Conservation (phyloP, 805 yeast genomes). For the Candida maris region DNA sequence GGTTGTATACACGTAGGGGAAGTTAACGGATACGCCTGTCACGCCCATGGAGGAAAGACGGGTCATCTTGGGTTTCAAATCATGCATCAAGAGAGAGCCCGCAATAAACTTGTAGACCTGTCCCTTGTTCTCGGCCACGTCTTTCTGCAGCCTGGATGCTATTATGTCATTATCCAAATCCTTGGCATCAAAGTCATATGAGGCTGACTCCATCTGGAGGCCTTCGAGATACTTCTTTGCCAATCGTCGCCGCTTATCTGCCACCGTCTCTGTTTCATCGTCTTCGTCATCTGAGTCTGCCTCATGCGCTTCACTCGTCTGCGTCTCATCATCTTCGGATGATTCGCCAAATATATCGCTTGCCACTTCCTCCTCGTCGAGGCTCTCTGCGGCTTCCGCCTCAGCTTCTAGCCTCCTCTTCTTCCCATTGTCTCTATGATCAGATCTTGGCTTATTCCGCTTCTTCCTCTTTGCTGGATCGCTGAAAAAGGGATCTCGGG, state of each 20-base stretch:
- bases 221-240: slow-evolving; percentile 90
- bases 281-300: slow-evolving; percentile 51
- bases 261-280: slow-evolving; percentile 71
- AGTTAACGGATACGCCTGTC: slow-evolving; percentile 52
- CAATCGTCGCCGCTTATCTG: slow-evolving; percentile 89
- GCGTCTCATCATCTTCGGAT: slow-evolving; percentile 18
- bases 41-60: slow-evolving; percentile 61
- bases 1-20: slow-evolving; percentile 68
- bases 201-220: slow-evolving; percentile 54
- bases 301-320: slow-evolving; percentile 24
- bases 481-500: slow-evolving; percentile 58
- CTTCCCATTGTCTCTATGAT: slow-evolving; percentile 5
- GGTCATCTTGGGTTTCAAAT: slow-evolving; percentile 40
- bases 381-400: slow-evolving; percentile 24
- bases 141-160: slow-evolving; percentile 73
- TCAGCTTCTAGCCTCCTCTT: slow-evolving; percentile 10
- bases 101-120: slow-evolving; percentile 68
- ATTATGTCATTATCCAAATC: slow-evolving; percentile 87
- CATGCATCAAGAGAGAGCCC: slow-evolving; percentile 43
- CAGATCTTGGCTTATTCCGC: slow-evolving; percentile 22
- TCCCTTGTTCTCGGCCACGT: slow-evolving; percentile 89
- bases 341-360: slow-evolving; percentile 28
- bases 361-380: slow-evolving; percentile 37
- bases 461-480: slow-evolving; percentile 56
- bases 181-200: slow-evolving; percentile 74